Evolutionary conservation across 257 asterid genomes (phyloP).

Genomic region (Gardenia jasminoides): DNA sequence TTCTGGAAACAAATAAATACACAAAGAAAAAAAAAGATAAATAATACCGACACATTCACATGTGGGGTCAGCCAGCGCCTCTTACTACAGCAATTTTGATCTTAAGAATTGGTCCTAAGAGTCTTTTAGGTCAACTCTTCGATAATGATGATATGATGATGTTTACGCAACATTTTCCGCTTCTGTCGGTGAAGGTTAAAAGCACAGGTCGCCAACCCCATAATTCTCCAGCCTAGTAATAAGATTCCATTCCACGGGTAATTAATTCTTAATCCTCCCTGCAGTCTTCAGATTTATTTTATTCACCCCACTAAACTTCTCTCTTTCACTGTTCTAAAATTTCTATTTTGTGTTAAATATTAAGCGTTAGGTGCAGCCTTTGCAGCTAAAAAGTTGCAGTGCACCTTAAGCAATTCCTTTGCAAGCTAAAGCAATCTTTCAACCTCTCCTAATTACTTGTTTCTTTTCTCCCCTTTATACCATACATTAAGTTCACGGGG

Average conservation of each 20-base stretch:
- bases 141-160: neutral
- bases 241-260: too few species aligned
- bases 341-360: too few species aligned
- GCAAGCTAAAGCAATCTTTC: slow-evolving; percentile 15
- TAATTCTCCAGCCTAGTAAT: too few species aligned
- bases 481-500: too few species aligned
- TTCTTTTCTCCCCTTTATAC: too few species aligned
- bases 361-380: neutral
- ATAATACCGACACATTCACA: neutral
- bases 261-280: too few species aligned
- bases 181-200: neutral
- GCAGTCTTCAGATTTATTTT: too few species aligned
- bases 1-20: too few species aligned
- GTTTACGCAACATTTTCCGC: neutral
- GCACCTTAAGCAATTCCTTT: slow-evolving; percentile 12
- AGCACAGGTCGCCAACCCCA: neutral
- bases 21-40: neutral
- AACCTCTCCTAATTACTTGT: neutral
- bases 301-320: too few species aligned
- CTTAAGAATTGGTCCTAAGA: rapidly evolving
- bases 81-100: neutral
- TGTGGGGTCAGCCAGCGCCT: neutral
- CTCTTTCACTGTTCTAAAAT: too few species aligned
- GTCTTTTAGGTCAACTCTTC: neutral
- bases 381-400: neutral